Evolutionary conservation across 2,329 filamentous ascomycete species (phyloP), one percentile per base, ranked within the genome.

Genomic region (Ascochyta clinopodiicola): DNA sequence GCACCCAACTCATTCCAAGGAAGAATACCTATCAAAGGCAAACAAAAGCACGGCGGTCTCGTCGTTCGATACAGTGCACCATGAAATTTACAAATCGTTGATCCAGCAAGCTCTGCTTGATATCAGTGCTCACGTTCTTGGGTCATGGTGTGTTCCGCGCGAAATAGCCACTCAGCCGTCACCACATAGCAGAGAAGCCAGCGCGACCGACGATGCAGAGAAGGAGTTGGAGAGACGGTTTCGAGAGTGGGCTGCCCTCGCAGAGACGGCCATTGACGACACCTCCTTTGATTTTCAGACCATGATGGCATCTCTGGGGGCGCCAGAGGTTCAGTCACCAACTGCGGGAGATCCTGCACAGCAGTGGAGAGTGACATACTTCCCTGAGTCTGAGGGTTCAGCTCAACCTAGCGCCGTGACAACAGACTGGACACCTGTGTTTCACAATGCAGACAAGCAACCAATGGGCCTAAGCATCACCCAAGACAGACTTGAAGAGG

Each of bases 21-120:
- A 86, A 51, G 62, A 68, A 24, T 57, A 62, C 22, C 86, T 87
- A 62, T 84, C 85, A 9, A 86, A 82, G 64, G 75, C 76, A 12
- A 73, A 74, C 5, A 69, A 74, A 32, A 80, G 79, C 7, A 78
- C 77, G 69, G 74, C 77, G 39, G 77, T 77, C 63, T 40, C 61
- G 60, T 15, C 77, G 63, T 6, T 70, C 32, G 55, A 72, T 19
- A 50, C 63, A 15, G 62, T 69, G 3, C 75, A 79, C 10, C 72
- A 78, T 60, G 51, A 51, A 1, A 60, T 66, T n/a, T 78, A 79
- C 62, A 71, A 63, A 37, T 37, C 46, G 4, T 12, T 73, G 7
- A 77, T 85, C 21, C 50, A 71, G 29, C 57, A 71, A 40, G 80
- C 79, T 3, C 64, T 70, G 80, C 43, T 55, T 54, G 25, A 72